These are phyloP conservation scores for Erucastrum elatum DNA, from an alignment of 345 rosid genomes.

Conservation along the genomic window DNA sequence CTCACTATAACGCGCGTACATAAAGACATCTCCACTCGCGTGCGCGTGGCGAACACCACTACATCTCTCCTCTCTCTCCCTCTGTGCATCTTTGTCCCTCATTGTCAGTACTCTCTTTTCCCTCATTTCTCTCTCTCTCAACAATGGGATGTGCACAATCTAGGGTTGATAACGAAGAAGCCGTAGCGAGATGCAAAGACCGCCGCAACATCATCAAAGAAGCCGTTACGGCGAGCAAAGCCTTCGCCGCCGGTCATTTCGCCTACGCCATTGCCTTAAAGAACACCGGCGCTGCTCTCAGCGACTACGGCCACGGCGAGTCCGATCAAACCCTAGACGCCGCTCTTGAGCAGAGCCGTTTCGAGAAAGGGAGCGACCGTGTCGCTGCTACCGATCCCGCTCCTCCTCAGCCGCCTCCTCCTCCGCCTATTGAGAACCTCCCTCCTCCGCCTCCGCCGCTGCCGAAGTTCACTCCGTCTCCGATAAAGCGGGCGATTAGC, in stretches of 20 bases:
- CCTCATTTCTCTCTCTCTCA: not conserved
- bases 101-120: not conserved
- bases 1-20: constrained; percentile 44
- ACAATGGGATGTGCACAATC: constrained; percentile 92
- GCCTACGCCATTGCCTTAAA: constrained; percentile 73
- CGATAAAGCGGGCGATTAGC: constrained; percentile 67
- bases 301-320: constrained; percentile 91
- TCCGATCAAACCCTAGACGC: constrained; percentile 42
- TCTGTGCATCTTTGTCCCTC: constrained; percentile 32
- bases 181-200: constrained; percentile 82
- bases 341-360: constrained; percentile 31
- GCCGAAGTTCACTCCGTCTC: constrained; percentile 78
- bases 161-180: constrained; percentile 78
- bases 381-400: constrained; percentile 44
- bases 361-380: constrained; percentile 29
- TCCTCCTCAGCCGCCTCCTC: constrained; percentile 52
- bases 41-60: constrained; percentile 13
- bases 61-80: not conserved
- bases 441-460: constrained; percentile 85
- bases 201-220: constrained; percentile 78
- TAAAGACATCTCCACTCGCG: constrained; percentile 11
- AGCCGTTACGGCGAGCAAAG: constrained; percentile 76
- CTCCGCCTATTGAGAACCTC: constrained; percentile 62
- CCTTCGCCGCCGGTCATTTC: constrained; percentile 79
- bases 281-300: constrained; percentile 84